Percentiles rank a stretch among this genome's conserved stretches.
These are phyloP conservation scores for Dryadomyces quercivorus DNA, from an alignment of 2,329 filamentous ascomycete species.

Conservation along the genomic window DNA sequence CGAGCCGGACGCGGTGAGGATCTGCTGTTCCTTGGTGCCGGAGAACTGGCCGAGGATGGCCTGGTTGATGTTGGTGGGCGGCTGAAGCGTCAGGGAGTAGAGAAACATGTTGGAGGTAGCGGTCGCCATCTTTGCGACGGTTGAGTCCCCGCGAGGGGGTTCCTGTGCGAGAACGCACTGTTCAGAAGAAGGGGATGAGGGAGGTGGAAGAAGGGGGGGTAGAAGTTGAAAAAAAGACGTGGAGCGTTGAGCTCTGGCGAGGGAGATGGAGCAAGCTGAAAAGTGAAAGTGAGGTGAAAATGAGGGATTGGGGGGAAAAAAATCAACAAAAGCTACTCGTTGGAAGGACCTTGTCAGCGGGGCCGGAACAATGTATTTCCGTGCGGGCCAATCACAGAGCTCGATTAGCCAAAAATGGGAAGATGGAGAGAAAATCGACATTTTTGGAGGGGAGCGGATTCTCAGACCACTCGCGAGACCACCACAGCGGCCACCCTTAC, in stretches of 20 bases:
- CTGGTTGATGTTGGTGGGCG: conserved; percentile 77
- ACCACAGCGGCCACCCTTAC: neutral
- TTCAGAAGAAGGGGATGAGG: neutral
- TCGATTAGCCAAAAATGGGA: neutral
- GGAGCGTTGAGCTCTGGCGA: neutral
- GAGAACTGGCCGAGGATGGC: conserved; percentile 92
- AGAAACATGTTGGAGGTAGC: conserved; percentile 91
- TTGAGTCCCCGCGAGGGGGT: conserved; percentile 24
- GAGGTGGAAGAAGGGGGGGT: conserved; percentile 16
- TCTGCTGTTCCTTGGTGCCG: conserved; percentile 94
- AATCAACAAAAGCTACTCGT: conserved; percentile 6
- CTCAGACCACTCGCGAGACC: conserved; percentile 3
- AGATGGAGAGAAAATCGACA: neutral
- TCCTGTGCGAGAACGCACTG: conserved; percentile 18
- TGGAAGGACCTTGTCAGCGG: conserved; percentile 1
- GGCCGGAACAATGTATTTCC: conserved; percentile 10
- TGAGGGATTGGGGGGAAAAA: conserved; percentile 5
- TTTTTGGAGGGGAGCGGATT: neutral
- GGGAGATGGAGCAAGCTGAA: neutral
- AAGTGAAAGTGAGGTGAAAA: neutral
- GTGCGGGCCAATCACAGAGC: conserved; percentile 8
- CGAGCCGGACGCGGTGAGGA: conserved; percentile 85
- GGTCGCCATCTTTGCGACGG: conserved; percentile 66
- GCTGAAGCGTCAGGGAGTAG: conserved; percentile 93
- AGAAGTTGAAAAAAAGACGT: too few species aligned